Base-by-base conservation (phyloP, 2,329 filamentous ascomycete genomes). In the Magnaporthales sp. region DNA sequence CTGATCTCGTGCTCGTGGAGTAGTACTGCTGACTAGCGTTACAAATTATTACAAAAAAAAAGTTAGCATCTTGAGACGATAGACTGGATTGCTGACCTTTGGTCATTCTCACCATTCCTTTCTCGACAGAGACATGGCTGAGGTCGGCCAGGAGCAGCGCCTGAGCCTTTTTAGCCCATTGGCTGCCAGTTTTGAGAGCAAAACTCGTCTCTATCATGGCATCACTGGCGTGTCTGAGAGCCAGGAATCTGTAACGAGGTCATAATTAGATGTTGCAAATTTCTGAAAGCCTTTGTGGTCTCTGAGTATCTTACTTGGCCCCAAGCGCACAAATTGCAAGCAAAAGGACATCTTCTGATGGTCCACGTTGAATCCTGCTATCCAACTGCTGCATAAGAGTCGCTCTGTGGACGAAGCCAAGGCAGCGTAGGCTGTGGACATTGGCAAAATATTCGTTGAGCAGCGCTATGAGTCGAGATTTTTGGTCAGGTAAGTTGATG, bases 371-470 rank as follows among this genome's bases (percentile, higher is more conserved):
- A 4, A 64, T 63, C 54, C 66, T 54, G 8, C 67, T 31, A 56
- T 68, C 66, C 10, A 72, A 64, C 24, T 70, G 67, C 46, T 68
- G 67, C 66, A 71, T 67, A 22, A 71, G 69, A 15, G 68, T 67
- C 11, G 70, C 69, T 67, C 69, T 71, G 66, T 72, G 71, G 22
- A 72, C 62, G 64, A 72, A 72, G 19, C 67, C 70, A 54, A 71
- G 70, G 54, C 63, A 72, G 13, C 71, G 67, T 5, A 72, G 65
- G 4, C 66, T 66, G 56, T 72, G 70, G 19, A 72, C 65, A 26
- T 70, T 72, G 62, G 32, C 38, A 63, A 72, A 72, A 60, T 70
- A 72, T n/a, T 70, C 67, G 27, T 72, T 70, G 5, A 67, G 67
- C 4, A 71, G 69, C 26, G 63, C 63, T 24, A 65, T 51, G 24